Percentiles rank a stretch among this genome's conserved stretches.
These are phyloP conservation scores for Penicillium arizonense DNA, from an alignment of 495 filamentous ascomycete genomes.

Conservation along the genomic window DNA sequence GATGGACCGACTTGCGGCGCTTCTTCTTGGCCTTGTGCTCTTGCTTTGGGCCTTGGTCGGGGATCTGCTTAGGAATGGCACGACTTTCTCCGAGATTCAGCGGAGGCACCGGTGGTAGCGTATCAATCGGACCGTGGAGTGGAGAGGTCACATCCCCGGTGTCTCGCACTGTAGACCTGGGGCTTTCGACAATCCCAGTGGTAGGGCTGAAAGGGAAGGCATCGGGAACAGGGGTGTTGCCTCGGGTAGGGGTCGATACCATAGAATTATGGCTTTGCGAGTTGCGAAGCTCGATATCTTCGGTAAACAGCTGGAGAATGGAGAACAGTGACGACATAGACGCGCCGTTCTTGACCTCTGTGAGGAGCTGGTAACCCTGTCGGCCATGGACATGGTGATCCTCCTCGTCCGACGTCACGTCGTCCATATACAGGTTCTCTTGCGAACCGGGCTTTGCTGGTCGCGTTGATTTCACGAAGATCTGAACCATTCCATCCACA, in stretches of 20 bases:
- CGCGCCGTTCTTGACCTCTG: slow-evolving; percentile 96
- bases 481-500: slow-evolving; percentile 94
- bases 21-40: slow-evolving; percentile 20
- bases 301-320: slow-evolving; percentile 93
- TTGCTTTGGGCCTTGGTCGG: slow-evolving; percentile 13
- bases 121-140: slow-evolving; percentile 19
- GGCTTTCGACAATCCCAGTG: slow-evolving; percentile 34
- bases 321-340: slow-evolving; percentile 99
- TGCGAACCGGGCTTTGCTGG: slow-evolving; percentile 41
- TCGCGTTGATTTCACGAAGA: slow-evolving; percentile 90
- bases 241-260: slow-evolving; percentile 33
- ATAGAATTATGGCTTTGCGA: slow-evolving; percentile 45
- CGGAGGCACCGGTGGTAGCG: slow-evolving; percentile 63
- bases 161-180: slow-evolving; percentile 26
- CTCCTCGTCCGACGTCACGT: slow-evolving; percentile 63
- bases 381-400: slow-evolving; percentile 55
- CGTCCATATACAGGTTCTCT: slow-evolving; percentile 21
- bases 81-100: slow-evolving; percentile 63
- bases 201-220: slow-evolving; percentile 46
- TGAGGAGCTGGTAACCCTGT: slow-evolving; percentile 88
- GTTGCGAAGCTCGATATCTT: slow-evolving; percentile 80
- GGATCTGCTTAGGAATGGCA: slow-evolving; percentile 20
- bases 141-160: slow-evolving; percentile 14
- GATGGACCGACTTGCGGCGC: slow-evolving; percentile 76
- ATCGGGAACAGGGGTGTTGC: slow-evolving; percentile 37